phyloP scores from a whole-genome alignment of 148 eudicot species.

The Polygonum aviculare region DNA sequence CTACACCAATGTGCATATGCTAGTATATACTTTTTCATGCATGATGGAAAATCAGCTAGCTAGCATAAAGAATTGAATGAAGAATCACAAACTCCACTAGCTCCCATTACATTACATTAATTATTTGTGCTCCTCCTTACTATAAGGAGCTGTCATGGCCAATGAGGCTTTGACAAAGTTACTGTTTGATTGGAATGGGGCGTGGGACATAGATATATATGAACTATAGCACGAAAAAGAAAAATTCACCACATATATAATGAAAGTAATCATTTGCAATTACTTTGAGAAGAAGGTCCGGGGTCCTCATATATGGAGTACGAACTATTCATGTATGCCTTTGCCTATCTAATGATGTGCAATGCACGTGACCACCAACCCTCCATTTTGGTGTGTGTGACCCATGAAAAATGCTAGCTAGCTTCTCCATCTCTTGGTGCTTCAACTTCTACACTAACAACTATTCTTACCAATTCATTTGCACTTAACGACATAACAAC shows the following conservation, averaged over 20 bases:
- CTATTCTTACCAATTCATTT: not conserved
- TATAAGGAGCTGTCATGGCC: not conserved
- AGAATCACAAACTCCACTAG: too few relatives aligned
- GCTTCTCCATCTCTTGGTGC: not conserved
- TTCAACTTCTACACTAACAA: not conserved
- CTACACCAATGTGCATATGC: too few relatives aligned
- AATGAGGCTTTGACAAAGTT: not conserved
- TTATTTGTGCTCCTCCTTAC: not conserved
- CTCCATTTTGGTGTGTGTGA: not conserved
- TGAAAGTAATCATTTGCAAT: constrained; percentile 4
- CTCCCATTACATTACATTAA: too few relatives aligned
- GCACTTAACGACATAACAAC: too few relatives aligned
- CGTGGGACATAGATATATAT: not conserved
- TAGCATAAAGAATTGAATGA: too few relatives aligned
- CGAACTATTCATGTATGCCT: too few relatives aligned
- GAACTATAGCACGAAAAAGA: not conserved
- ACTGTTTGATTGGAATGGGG: not conserved
- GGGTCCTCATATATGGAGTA: not conserved
- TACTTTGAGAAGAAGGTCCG: not conserved
- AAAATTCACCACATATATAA: not conserved
- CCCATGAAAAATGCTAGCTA: not conserved
- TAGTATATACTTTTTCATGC: too few relatives aligned
- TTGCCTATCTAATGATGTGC: not conserved
- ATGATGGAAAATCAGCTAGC: too few relatives aligned
- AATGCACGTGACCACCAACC: not conserved